phyloP scores from a whole-genome alignment of 2,329 filamentous ascomycete genomes.

The Zymoseptoria brevis region DNA sequence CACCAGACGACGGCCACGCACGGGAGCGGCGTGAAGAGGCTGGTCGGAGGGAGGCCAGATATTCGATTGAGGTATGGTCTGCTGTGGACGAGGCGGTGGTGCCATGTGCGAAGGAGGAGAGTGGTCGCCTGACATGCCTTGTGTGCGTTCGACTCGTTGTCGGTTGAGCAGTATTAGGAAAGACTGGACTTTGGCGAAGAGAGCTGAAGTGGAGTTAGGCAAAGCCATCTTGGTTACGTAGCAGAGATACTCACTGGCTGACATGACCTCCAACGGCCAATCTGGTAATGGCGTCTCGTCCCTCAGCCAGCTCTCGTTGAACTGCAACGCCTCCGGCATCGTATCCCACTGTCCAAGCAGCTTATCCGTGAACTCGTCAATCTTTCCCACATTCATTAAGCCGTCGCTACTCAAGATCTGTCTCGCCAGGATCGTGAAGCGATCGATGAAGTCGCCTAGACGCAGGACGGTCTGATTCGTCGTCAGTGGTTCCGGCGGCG shows the following conservation, averaged over 20 bases:
- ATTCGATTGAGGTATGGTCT: slow-evolving; percentile 7
- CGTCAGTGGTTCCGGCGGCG: slow-evolving; percentile 38
- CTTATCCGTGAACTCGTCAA: slow-evolving; percentile 42
- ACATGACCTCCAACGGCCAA: slow-evolving; percentile 41
- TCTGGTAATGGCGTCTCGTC: slow-evolving; percentile 34
- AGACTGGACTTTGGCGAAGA: slow-evolving; percentile 42
- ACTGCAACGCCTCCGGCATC: slow-evolving; percentile 40
- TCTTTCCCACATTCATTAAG: slow-evolving; percentile 35
- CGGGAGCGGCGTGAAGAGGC: slow-evolving; percentile 20
- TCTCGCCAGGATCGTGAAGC: slow-evolving; percentile 42
- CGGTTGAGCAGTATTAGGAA: slow-evolving; percentile 44
- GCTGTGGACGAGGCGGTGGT: slow-evolving; percentile 11
- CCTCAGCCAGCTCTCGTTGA: slow-evolving; percentile 39
- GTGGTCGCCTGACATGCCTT: slow-evolving; percentile 12
- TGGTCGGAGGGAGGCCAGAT: slow-evolving; percentile 13
- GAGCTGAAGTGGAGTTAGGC: slow-evolving; percentile 24
- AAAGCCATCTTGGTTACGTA: background rate
- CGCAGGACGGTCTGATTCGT: slow-evolving; percentile 38
- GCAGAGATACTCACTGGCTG: slow-evolving; percentile 33
- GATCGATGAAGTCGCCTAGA: slow-evolving; percentile 39
- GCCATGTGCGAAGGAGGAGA: slow-evolving; percentile 14
- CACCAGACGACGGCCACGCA: slow-evolving; percentile 35
- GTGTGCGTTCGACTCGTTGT: slow-evolving; percentile 33
- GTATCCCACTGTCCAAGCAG: slow-evolving; percentile 38
- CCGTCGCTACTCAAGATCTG: slow-evolving; percentile 40